phyloP scores from a whole-genome alignment of 805 yeast genomes.

The Candida methanosorbosa region DNA sequence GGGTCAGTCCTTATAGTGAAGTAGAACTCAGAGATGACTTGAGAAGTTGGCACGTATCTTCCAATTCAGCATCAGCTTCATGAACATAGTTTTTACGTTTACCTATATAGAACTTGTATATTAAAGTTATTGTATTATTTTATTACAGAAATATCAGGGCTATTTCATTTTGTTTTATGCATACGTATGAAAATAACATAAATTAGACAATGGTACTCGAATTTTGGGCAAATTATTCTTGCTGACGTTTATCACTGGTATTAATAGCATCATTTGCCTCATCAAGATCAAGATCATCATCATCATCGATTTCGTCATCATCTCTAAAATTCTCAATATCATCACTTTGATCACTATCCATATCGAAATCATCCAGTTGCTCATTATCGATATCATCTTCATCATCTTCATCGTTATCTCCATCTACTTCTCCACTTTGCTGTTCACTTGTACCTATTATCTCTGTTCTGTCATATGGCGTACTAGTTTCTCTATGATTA shows the following conservation, averaged over 20 bases:
- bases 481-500: too few relatives aligned
- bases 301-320: conserved; percentile 1
- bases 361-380: conserved; percentile 16
- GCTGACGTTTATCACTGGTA: neutral
- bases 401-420: neutral
- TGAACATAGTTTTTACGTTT: too few relatives aligned
- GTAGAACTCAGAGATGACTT: conserved; percentile 24
- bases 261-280: neutral
- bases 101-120: too few relatives aligned
- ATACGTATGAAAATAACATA: too few relatives aligned
- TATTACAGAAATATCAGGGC: too few relatives aligned
- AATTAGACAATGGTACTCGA: neutral
- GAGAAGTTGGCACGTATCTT: conserved; percentile 30
- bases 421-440: neutral
- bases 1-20: conserved; percentile 20
- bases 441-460: too few relatives aligned
- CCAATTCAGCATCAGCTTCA: too few relatives aligned
- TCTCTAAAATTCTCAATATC: conserved; percentile 8
- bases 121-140: too few relatives aligned
- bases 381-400: conserved; percentile 9
- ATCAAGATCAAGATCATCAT: neutral
- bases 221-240: neutral
- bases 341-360: conserved; percentile 20
- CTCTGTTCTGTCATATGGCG: too few relatives aligned
- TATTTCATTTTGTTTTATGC: too few relatives aligned